A percentile compares a stretch with the other conserved stretches of the same genome.
Evolutionary conservation across 495 filamentous ascomycete species (phyloP).

Genomic region (Xylaria curta): DNA sequence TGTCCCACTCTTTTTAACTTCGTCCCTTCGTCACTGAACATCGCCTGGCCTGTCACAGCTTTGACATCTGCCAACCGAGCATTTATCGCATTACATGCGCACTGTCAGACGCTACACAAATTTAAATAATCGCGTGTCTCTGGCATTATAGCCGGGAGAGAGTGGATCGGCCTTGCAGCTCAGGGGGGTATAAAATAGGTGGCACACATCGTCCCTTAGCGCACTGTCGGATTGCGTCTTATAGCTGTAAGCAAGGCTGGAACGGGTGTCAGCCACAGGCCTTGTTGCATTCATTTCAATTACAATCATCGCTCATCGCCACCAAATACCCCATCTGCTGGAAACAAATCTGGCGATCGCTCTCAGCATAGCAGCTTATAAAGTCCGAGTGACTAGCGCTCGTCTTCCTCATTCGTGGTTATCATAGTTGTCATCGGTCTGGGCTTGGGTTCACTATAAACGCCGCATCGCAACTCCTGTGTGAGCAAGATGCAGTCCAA

Average conservation of each 20-base stretch:
- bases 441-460: not conserved
- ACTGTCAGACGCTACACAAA: slow-evolving; percentile 15
- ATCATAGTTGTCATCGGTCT: not conserved
- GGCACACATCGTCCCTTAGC: slow-evolving; percentile 6
- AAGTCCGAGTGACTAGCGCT: not conserved
- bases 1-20: slow-evolving; percentile 17
- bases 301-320: slow-evolving; percentile 10
- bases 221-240: slow-evolving; percentile 6
- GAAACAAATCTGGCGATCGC: not conserved
- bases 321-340: not conserved
- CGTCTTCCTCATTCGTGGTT: not conserved
- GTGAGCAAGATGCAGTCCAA: slow-evolving; percentile 41
- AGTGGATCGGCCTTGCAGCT: slow-evolving; percentile 5
- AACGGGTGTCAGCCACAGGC: slow-evolving; percentile 13
- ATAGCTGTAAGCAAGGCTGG: slow-evolving; percentile 25
- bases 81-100: not conserved
- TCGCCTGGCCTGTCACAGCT: slow-evolving; percentile 1
- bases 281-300: slow-evolving; percentile 6
- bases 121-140: not conserved
- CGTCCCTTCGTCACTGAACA: slow-evolving; percentile 4
- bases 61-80: not conserved
- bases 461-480: not conserved
- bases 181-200: not conserved
- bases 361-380: not conserved
- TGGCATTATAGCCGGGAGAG: slow-evolving; percentile 8